phyloP scores from a whole-genome alignment of 2,329 filamentous ascomycete species.

The Sarocladium oryzae region DNA sequence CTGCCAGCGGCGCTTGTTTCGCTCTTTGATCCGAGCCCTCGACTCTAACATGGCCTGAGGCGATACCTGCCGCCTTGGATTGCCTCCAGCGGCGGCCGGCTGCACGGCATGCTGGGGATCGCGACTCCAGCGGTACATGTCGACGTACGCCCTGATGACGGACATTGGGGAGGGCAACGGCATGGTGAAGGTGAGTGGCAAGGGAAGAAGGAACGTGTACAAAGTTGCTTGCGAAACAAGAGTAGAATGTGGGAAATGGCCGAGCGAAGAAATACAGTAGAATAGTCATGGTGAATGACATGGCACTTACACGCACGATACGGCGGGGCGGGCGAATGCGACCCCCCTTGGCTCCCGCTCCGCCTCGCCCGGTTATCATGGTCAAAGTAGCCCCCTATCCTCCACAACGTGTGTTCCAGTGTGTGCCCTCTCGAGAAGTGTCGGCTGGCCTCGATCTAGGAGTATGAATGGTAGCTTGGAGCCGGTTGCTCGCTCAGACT shows the following conservation, averaged over 20 bases:
- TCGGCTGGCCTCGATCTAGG: too few relatives aligned
- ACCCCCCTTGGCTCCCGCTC: slow-evolving; percentile 30
- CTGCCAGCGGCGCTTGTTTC: slow-evolving; percentile 1
- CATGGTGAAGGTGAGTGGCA: not conserved
- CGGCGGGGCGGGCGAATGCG: slow-evolving; percentile 38
- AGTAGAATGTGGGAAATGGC: not conserved
- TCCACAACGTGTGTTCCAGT: not conserved
- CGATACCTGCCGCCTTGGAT: not conserved
- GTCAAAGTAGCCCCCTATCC: slow-evolving; percentile 2
- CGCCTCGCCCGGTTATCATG: slow-evolving; percentile 45
- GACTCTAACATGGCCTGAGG: not conserved
- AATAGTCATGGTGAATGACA: not conserved
- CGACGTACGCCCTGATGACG: too few relatives aligned
- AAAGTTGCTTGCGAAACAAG: too few relatives aligned
- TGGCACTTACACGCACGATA: slow-evolving; percentile 32
- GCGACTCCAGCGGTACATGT: too few relatives aligned
- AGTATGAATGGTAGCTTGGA: too few relatives aligned
- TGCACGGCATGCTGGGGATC: too few relatives aligned
- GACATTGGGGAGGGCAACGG: not conserved
- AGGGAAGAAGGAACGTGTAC: too few relatives aligned
- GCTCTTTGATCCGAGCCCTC: not conserved
- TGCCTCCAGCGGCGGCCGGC: too few relatives aligned
- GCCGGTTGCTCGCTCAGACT: too few relatives aligned
- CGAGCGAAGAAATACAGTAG: not conserved
- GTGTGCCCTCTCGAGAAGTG: not conserved